Evolutionary conservation across 78 protist species (phyloP), one percentile per base, ranked within the genome.

Genomic region (Dictyostelium citrinum): DNA sequence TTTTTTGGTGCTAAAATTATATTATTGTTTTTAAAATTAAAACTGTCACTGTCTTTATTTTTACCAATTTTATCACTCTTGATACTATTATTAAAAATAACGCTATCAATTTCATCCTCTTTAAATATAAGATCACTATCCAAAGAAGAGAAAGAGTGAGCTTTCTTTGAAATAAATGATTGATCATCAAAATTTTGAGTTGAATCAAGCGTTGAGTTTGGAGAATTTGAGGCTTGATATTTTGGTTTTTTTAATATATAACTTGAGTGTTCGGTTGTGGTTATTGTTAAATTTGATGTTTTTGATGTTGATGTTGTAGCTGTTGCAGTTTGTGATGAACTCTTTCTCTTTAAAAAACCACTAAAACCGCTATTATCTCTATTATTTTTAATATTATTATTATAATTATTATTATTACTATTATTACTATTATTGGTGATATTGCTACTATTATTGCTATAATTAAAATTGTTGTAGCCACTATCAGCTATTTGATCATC

Each of bases 81-180:
- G n/a, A 9, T 41, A 43, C n/a, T 75, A n/a, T 75, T 75, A 75
- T 43, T 75, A 75, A 29, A 29, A 78, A 27, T 27, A 20, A 37
- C 11, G 20, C 22, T 17, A n/a, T 24, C 58, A 43, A 41, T 24
- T 3, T 46, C 60, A 29, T 74, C 81, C 12, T 49, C 51, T 11
- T 84, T 82, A 74, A 84, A 84, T 37, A 84, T 74, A 16, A 41
- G 61, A 24, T 84, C 91, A 1, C 72, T 58, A 39, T 84, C 61
- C 17, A 84, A 74, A 16, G 91, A 84, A 14, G 91, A 60, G 39
- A 84, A 84, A 51, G 82, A 74, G 41, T 37, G 79, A 2, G 91
- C 76, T 84, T 84, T 84, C 33, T 74, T 84, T 22, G 74, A 46
- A 10, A 39, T 70, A 33, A 72, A 74, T 12, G 16, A 22, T 12